Evolutionary conservation across 345 rosid species (phyloP).

Genomic region (Dovyalis caffra): DNA sequence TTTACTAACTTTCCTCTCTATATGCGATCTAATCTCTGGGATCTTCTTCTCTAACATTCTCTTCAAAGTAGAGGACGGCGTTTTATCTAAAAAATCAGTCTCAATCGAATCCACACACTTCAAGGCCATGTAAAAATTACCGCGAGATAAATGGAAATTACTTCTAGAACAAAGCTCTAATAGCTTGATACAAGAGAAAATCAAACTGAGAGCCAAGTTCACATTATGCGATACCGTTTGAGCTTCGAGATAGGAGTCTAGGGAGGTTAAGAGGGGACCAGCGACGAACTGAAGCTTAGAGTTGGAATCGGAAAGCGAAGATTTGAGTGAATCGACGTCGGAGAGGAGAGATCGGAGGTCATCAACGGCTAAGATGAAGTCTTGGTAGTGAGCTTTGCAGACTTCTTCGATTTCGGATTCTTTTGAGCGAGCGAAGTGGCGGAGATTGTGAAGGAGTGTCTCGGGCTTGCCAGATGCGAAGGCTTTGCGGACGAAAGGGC

Average conservation of each 20-base stretch:
- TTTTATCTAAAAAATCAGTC: constrained; percentile 51
- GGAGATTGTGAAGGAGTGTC: constrained; percentile 80
- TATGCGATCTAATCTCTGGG: constrained; percentile 71
- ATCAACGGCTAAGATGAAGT: constrained; percentile 93
- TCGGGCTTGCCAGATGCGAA: constrained; percentile 86
- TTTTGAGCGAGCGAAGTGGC: constrained; percentile 79
- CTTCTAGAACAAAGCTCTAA: constrained; percentile 79
- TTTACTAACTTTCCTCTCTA: constrained; percentile 81
- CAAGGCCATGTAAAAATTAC: constrained; percentile 83
- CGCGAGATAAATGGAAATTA: constrained; percentile 62
- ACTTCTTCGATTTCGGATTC: constrained; percentile 98
- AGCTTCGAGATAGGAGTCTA: constrained; percentile 74
- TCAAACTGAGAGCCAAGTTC: constrained; percentile 59
- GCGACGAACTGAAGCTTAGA: constrained; percentile 82
- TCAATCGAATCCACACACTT: constrained; percentile 80
- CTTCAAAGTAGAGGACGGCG: constrained; percentile 72
- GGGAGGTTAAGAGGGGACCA: constrained; percentile 68
- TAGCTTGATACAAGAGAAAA: constrained; percentile 53
- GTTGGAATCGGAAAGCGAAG: constrained; percentile 84
- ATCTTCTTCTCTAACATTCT: constrained; percentile 86
- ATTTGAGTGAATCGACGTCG: constrained; percentile 89
- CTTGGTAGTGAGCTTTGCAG: constrained; percentile 96
- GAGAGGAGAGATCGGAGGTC: constrained; percentile 97
- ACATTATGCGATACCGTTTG: constrained; percentile 69
- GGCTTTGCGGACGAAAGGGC: constrained; percentile 82